A percentile compares a stretch with the other conserved stretches of the same genome.
These are phyloP conservation scores for Mucor sp. DNA, from an alignment of 371 early-diverging fungal genomes.

Conservation along the genomic window DNA sequence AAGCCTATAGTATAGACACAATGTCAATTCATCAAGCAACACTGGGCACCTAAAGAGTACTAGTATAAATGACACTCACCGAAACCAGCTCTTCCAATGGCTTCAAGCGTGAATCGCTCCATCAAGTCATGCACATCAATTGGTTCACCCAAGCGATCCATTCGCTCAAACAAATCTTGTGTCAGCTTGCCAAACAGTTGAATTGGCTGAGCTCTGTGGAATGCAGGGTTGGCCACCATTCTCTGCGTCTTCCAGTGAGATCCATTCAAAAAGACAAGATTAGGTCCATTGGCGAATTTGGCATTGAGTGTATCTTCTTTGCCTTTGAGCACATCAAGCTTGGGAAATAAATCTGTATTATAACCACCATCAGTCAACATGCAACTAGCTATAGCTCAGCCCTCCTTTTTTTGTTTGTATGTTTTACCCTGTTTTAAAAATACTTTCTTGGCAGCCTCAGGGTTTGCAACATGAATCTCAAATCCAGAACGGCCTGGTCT, in stretches of 20 bases:
- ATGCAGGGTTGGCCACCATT: slow-evolving; percentile 41
- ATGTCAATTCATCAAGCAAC: neutral
- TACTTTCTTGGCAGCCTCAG: slow-evolving; percentile 4
- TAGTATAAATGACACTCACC: too few relatives aligned
- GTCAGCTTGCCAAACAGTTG: slow-evolving; percentile 32
- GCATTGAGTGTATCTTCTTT: neutral
- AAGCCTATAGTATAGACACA: slow-evolving; percentile 21
- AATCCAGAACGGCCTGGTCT: slow-evolving; percentile 6
- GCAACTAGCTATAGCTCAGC: neutral
- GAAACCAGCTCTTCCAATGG: slow-evolving; percentile 43
- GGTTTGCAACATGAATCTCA: slow-evolving; percentile 7
- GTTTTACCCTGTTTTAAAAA: slow-evolving; percentile 7
- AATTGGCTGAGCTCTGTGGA: slow-evolving; percentile 41
- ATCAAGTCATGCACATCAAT: slow-evolving; percentile 28
- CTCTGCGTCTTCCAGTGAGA: slow-evolving; percentile 19
- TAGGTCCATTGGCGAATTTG: slow-evolving; percentile 10
- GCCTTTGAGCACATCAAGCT: neutral
- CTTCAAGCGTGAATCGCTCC: slow-evolving; percentile 37
- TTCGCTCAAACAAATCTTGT: slow-evolving; percentile 22
- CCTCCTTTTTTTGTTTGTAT: neutral
- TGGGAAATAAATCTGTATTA: neutral
- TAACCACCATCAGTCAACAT: neutral
- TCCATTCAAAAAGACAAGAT: slow-evolving; percentile 11
- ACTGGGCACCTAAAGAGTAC: too few relatives aligned
- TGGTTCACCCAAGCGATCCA: slow-evolving; percentile 18